A percentile compares a stretch with the other conserved stretches of the same genome.
Evolutionary conservation across 108 stramenopile species (phyloP).

Genomic region (Seminavis robusta): DNA sequence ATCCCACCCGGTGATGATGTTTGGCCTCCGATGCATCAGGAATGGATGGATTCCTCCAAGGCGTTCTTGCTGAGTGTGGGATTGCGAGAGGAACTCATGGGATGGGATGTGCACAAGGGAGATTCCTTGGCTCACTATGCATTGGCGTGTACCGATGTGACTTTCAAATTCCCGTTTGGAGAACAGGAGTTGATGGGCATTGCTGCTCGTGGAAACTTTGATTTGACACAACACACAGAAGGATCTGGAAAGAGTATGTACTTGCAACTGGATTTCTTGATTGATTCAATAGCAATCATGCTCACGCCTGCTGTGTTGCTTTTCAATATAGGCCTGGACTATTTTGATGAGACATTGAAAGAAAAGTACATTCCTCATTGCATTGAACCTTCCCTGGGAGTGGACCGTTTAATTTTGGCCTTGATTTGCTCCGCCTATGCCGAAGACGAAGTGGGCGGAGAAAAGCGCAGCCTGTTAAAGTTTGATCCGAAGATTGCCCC

Average conservation of each 20-base stretch:
- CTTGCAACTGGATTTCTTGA: slow-evolving; percentile 1
- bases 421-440: slow-evolving; percentile 91
- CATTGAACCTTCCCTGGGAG: slow-evolving; percentile 95
- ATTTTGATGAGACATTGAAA: slow-evolving; percentile 89
- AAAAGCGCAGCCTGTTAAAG: slow-evolving; percentile 86
- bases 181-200: slow-evolving; percentile 97
- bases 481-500: slow-evolving; percentile 93
- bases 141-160: slow-evolving; percentile 94
- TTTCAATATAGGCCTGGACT: slow-evolving; percentile 69
- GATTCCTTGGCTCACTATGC: slow-evolving; percentile 97
- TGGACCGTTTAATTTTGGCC: slow-evolving; percentile 91
- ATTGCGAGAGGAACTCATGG: slow-evolving; percentile 81
- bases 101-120: slow-evolving; percentile 87
- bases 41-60: slow-evolving; percentile 83
- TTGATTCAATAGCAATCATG: too few species aligned
- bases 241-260: slow-evolving; percentile 85
- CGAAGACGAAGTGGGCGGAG: slow-evolving; percentile 89
- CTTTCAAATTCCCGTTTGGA: slow-evolving; percentile 96
- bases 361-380: slow-evolving; percentile 94
- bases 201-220: slow-evolving; percentile 94
- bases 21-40: slow-evolving; percentile 73
- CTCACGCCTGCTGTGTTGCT: slow-evolving; percentile 2
- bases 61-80: slow-evolving; percentile 75
- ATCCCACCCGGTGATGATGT: slow-evolving; percentile 85
- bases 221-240: slow-evolving; percentile 88